phyloP scores from a whole-genome alignment of 305 asterid genomes.

The Solanum hybrid region DNA sequence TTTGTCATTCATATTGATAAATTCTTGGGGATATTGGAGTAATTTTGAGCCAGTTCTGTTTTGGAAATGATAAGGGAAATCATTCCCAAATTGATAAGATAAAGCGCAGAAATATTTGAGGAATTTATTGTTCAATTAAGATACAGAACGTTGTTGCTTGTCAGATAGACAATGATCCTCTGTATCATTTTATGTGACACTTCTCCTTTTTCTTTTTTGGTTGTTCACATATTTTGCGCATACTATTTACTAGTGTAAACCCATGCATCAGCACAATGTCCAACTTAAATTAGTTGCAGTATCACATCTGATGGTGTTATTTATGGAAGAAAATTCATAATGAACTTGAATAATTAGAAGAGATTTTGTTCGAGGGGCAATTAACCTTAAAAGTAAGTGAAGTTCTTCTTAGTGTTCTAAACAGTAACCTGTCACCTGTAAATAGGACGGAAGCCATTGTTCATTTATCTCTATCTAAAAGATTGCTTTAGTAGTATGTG shows the following conservation, averaged over 20 bases:
- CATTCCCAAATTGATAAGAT: background rate
- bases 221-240: background rate
- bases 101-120: background rate
- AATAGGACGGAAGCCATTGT: background rate
- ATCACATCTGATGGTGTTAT: background rate
- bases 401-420: background rate
- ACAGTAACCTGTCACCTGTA: background rate
- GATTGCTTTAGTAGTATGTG: background rate
- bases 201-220: background rate
- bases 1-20: background rate
- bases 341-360: background rate
- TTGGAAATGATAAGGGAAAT: background rate
- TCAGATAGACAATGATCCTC: background rate
- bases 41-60: background rate
- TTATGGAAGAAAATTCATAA: background rate
- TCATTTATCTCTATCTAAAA: background rate
- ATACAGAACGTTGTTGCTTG: background rate
- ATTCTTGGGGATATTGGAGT: background rate
- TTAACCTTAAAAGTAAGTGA: background rate
- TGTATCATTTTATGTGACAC: background rate
- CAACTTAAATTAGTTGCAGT: background rate
- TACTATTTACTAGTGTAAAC: background rate
- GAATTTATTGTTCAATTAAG: background rate
- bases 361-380: background rate
- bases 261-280: slow-evolving; percentile 1